Conservation (phyloP, 108 stramenopile species). For the Cyclostephanos invisitatus region DNA sequence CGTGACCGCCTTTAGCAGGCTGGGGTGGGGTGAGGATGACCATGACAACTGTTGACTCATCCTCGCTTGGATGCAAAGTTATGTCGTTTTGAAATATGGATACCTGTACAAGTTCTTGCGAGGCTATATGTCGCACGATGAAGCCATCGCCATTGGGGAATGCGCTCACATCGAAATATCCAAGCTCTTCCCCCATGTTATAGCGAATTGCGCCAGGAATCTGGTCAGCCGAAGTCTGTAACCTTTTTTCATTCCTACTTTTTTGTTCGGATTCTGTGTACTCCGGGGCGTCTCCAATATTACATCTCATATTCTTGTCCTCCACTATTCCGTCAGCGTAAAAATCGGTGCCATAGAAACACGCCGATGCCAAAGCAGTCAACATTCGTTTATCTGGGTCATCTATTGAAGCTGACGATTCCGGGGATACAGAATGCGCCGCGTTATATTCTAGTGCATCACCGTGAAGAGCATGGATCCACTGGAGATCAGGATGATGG, state of each 20-base stretch:
- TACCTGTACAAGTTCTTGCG: conserved; percentile 52
- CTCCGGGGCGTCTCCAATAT: conserved; percentile 4
- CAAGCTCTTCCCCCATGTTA: conserved; percentile 58
- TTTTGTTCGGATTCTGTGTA: conserved; percentile 18
- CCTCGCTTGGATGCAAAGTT: background rate
- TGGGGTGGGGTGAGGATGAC: conserved; percentile 22
- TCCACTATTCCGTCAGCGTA: conserved; percentile 38
- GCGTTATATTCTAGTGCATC: conserved; percentile 68
- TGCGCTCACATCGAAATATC: conserved; percentile 62
- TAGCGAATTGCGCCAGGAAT: conserved; percentile 41
- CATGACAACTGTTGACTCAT: conserved; percentile 10
- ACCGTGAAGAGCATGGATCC: conserved; percentile 74
- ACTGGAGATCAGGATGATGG: conserved; percentile 59
- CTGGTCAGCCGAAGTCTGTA: background rate
- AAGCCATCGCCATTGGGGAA: conserved; percentile 68
- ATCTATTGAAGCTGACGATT: conserved; percentile 5
- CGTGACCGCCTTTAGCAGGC: background rate
- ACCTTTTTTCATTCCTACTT: conserved; percentile 6
- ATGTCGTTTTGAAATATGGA: conserved; percentile 22
- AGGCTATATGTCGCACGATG: conserved; percentile 57
- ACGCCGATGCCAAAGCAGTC: conserved; percentile 56
- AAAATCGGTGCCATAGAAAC: conserved; percentile 56
- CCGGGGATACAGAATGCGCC: conserved; percentile 39
- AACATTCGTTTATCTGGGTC: conserved; percentile 36
- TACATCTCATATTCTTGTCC: conserved; percentile 18